phyloP scores from a whole-genome alignment of 2,329 filamentous ascomycete species.

The Beauveria asiatica region DNA sequence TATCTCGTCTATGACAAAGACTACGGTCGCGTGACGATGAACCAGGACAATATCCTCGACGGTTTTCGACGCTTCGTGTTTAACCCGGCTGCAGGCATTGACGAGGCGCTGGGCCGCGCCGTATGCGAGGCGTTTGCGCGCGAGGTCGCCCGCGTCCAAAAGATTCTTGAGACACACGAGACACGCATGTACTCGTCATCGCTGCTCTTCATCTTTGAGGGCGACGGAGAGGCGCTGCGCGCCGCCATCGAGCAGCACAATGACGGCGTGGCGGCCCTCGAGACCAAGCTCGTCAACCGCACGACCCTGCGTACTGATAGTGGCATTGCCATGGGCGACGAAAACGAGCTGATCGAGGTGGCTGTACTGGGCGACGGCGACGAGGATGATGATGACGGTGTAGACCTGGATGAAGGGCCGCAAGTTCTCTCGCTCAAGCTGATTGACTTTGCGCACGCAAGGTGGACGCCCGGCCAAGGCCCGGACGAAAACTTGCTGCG shows the following conservation, averaged over 20 bases:
- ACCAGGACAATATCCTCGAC: constrained; percentile 43
- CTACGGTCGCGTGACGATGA: constrained; percentile 47
- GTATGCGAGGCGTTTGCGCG: constrained; percentile 45
- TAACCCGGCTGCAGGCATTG: constrained; percentile 48
- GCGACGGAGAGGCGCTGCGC: constrained; percentile 47
- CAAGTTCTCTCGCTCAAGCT: constrained; percentile 74
- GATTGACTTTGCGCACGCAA: constrained; percentile 94
- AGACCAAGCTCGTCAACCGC: constrained; percentile 26
- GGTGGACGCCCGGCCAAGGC: constrained; percentile 71
- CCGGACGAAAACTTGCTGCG: constrained; percentile 75
- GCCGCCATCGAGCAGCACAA: constrained; percentile 47
- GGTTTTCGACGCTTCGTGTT: constrained; percentile 51
- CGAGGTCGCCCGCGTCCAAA: constrained; percentile 44
- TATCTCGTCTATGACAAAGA: constrained; percentile 57
- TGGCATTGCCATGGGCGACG: constrained; percentile 42
- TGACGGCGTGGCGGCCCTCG: constrained; percentile 42
- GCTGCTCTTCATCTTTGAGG: constrained; percentile 56
- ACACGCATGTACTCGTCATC: constrained; percentile 57
- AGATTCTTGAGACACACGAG: constrained; percentile 46
- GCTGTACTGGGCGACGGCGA: not conserved
- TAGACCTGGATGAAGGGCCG: constrained; percentile 39
- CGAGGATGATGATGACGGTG: constrained; percentile 36
- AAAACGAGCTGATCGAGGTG: constrained; percentile 22
- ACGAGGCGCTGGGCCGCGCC: constrained; percentile 46
- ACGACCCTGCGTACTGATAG: constrained; percentile 44